A percentile compares a stretch with the other conserved stretches of the same genome.
phyloP scores from a whole-genome alignment of 345 rosid species.

The Draba incana region DNA sequence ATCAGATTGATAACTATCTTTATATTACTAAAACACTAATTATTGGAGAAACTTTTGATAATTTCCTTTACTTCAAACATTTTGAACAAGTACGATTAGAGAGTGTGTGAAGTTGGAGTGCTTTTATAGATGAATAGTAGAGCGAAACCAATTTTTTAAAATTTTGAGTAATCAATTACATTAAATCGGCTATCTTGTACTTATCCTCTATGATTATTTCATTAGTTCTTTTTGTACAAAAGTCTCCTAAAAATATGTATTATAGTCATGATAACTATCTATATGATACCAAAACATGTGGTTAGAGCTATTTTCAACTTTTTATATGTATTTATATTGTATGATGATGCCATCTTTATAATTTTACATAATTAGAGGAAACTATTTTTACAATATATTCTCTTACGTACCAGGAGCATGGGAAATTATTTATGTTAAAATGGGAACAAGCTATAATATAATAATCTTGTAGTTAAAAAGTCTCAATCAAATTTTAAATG shows the following conservation, averaged over 20 bases:
- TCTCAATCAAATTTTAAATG: not conserved
- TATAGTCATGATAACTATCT: not conserved
- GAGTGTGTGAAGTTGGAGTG: not conserved
- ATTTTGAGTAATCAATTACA: too few relatives aligned
- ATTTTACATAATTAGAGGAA: too few relatives aligned
- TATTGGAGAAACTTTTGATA: not conserved
- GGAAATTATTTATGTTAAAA: too few relatives aligned
- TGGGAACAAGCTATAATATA: too few relatives aligned
- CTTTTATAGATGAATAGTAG: not conserved
- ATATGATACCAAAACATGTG: conserved; percentile 1
- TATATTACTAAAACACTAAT: not conserved
- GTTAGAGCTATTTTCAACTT: not conserved
- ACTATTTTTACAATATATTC: too few relatives aligned
- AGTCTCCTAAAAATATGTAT: not conserved
- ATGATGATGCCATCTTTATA: too few relatives aligned
- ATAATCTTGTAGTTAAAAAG: not conserved
- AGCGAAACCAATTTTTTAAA: not conserved
- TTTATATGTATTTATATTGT: too few relatives aligned
- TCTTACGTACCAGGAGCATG: too few relatives aligned
- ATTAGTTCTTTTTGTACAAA: too few relatives aligned
- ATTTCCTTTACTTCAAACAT: not conserved
- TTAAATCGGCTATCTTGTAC: too few relatives aligned
- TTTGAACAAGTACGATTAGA: not conserved
- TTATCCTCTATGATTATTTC: too few relatives aligned
- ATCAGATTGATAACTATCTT: not conserved